Percentiles rank a stretch among this genome's conserved stretches.
Evolutionary conservation across 495 filamentous ascomycete genomes (phyloP).

Genomic region (Ramalina intermedia): DNA sequence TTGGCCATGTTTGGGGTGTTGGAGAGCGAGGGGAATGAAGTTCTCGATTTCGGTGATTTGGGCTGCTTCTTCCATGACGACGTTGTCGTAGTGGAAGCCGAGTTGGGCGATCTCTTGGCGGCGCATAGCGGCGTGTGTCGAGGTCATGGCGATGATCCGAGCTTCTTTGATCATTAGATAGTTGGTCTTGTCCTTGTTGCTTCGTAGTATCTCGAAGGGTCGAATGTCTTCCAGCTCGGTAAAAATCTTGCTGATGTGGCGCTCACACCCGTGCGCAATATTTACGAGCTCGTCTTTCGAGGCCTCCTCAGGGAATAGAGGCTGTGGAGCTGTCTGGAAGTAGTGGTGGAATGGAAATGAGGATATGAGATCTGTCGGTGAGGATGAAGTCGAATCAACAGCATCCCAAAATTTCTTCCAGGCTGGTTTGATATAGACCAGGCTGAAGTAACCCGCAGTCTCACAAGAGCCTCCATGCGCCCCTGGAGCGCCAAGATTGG

Average conservation of each 20-base stretch:
- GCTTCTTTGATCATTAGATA: conserved; percentile 92
- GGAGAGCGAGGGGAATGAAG: conserved; percentile 84
- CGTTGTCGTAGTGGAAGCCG: conserved; percentile 94
- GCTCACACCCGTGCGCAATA: conserved; percentile 71
- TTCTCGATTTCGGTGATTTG: conserved; percentile 97
- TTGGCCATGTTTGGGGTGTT: conserved; percentile 61
- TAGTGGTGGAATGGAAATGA: conserved; percentile 82
- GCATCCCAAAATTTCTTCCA: conserved; percentile 77
- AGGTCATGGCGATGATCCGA: conserved; percentile 94
- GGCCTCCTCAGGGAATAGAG: conserved; percentile 54
- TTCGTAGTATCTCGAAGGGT: conserved; percentile 86
- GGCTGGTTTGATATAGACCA: conserved; percentile 73
- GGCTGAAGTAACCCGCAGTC: conserved; percentile 91
- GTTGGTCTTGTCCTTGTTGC: conserved; percentile 80
- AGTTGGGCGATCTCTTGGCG: conserved; percentile 77
- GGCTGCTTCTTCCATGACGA: conserved; percentile 97
- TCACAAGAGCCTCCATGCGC: conserved; percentile 91
- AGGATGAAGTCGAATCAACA: conserved; percentile 30
- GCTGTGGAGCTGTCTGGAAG: conserved; percentile 77
- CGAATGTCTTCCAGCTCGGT: conserved; percentile 83
- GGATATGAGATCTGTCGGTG: conserved; percentile 47
- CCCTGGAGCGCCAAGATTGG: conserved; percentile 69
- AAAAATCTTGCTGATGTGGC: conserved; percentile 85
- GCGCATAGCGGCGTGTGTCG: conserved; percentile 96
- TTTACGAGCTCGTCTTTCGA: conserved; percentile 59